Conservation (phyloP, 805 yeast genomes). For the Scheffersomyces coipomensis region DNA sequence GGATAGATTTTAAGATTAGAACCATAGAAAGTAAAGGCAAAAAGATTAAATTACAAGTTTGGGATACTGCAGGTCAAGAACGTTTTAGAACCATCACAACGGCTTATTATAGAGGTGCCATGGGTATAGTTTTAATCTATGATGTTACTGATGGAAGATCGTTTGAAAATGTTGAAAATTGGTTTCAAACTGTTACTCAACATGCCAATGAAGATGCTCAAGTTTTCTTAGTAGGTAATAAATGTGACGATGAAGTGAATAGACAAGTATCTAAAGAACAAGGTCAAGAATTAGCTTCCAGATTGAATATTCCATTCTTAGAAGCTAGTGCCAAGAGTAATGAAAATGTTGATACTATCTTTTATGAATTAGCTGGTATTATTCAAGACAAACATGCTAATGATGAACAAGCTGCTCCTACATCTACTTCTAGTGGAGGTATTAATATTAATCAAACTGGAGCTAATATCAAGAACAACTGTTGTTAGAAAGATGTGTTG, state of each 20-base stretch:
- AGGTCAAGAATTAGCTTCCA: constrained; percentile 85
- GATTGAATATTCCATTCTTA: constrained; percentile 83
- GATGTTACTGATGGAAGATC: constrained; percentile 89
- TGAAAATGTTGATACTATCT: constrained; percentile 87
- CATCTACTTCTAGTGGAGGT: constrained; percentile 23
- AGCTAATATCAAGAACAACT: constrained; percentile 27
- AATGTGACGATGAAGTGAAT: constrained; percentile 84
- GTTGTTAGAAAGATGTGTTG: constrained; percentile 43
- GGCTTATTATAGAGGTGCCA: constrained; percentile 88
- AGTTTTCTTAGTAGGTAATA: constrained; percentile 91
- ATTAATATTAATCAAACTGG: constrained; percentile 38
- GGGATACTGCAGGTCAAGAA: constrained; percentile 99
- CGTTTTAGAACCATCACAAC: constrained; percentile 91
- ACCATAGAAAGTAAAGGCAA: constrained; percentile 92
- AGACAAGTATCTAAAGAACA: constrained; percentile 88
- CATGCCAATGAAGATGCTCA: constrained; percentile 97
- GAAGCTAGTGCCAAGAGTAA: constrained; percentile 97
- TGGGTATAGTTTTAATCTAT: constrained; percentile 81
- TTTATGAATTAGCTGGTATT: constrained; percentile 82
- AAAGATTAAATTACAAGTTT: constrained; percentile 88
- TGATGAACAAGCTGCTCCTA: constrained; percentile 29
- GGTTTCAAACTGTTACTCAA: constrained; percentile 95
- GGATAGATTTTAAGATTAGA: constrained; percentile 96
- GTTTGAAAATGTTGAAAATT: constrained; percentile 86
- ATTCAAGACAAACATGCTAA: constrained; percentile 75